Percentiles rank a stretch among this genome's conserved stretches.
phyloP scores from a whole-genome alignment of 352 stramenopile genomes.

The Halophytophthora polymorphica region DNA sequence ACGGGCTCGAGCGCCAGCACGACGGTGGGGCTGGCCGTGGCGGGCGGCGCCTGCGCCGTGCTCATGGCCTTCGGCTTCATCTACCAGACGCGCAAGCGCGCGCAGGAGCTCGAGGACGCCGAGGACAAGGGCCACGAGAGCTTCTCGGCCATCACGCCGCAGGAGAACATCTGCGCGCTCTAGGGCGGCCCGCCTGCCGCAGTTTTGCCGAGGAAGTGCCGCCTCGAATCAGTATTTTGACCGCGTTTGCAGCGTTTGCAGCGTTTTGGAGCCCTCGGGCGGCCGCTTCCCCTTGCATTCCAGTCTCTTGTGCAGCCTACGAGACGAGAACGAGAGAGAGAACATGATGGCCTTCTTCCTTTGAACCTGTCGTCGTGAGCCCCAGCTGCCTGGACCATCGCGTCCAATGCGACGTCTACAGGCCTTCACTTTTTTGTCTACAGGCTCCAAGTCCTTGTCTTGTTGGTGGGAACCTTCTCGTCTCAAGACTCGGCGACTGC shows the following conservation, averaged over 20 bases:
- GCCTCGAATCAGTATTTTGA: conserved; percentile 5
- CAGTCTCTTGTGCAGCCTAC: no score
- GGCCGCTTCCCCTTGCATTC: conserved; percentile 4
- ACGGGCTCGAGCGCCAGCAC: conserved; percentile 1
- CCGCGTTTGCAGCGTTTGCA: background rate
- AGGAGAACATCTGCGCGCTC: conserved; percentile 48
- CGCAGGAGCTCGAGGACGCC: conserved; percentile 42
- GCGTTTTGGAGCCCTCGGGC: background rate
- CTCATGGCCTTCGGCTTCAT: conserved; percentile 72
- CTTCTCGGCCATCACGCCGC: conserved; percentile 46
- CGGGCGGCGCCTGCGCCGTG: conserved; percentile 32
- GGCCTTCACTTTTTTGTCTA: no score
- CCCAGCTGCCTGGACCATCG: no score
- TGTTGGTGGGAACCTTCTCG: no score
- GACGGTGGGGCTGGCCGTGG: conserved; percentile 26
- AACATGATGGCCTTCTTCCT: no score
- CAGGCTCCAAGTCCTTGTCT: no score
- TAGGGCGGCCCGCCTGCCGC: conserved; percentile 17
- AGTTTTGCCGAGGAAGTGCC: no score
- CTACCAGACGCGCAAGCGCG: conserved; percentile 72
- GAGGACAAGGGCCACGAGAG: conserved; percentile 49
- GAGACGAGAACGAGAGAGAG: no score
- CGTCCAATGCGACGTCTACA: no score
- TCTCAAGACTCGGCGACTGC: no score
- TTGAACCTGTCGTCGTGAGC: no score